Percentiles rank a stretch among this genome's conserved stretches.
phyloP scores from a whole-genome alignment of 768 basidiomycete species.

The Leccinum variicolor region DNA sequence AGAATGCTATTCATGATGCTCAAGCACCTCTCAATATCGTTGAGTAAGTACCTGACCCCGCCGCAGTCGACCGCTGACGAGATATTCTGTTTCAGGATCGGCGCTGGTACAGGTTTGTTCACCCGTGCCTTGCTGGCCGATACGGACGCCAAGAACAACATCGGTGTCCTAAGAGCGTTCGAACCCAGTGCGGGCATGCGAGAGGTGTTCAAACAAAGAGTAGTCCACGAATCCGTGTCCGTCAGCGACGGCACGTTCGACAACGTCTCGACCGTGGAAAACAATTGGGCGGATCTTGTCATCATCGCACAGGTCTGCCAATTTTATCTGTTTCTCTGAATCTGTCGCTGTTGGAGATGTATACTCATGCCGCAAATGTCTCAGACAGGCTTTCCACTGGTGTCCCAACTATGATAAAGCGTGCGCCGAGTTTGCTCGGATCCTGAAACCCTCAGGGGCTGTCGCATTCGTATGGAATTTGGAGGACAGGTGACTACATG shows the following conservation, averaged over 20 bases:
- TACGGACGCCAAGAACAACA: constrained; percentile 46
- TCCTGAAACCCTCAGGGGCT: constrained; percentile 72
- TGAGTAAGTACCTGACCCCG: constrained; percentile 49
- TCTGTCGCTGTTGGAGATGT: background rate
- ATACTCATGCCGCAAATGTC: constrained; percentile 7
- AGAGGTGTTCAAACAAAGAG: constrained; percentile 55
- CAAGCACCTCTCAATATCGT: constrained; percentile 54
- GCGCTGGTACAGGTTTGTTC: constrained; percentile 87
- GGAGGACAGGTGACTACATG: constrained; percentile 60
- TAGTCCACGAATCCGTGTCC: constrained; percentile 51
- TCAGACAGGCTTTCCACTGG: constrained; percentile 86
- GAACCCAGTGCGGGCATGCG: constrained; percentile 93
- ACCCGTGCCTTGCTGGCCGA: constrained; percentile 76
- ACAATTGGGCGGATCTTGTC: constrained; percentile 75
- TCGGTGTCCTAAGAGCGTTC: constrained; percentile 60
- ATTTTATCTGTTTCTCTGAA: background rate
- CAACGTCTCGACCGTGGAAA: constrained; percentile 46
- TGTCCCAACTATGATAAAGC: constrained; percentile 76
- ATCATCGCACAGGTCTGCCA: constrained; percentile 65
- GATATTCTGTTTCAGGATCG: constrained; percentile 49
- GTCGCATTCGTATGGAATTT: constrained; percentile 88
- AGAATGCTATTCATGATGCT: constrained; percentile 37
- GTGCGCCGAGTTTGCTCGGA: constrained; percentile 69
- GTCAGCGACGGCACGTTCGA: constrained; percentile 71
- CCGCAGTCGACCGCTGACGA: background rate